Base-by-base conservation (phyloP, 2,329 filamentous ascomycete species). In the Trichophyton benhamiae region DNA sequence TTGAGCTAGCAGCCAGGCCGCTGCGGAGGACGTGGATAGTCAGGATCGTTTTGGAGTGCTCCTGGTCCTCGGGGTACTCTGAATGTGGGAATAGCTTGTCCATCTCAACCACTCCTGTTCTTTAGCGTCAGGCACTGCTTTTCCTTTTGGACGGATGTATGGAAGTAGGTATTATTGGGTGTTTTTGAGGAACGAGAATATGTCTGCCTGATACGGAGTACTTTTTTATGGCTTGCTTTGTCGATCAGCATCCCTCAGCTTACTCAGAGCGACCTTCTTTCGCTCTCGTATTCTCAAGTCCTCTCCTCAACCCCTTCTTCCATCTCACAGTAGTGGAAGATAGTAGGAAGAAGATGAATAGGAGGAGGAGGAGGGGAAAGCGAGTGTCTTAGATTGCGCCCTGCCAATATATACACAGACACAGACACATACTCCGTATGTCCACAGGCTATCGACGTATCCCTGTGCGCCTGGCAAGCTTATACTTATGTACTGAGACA, bases 51-150 rank as follows among this genome's bases (percentile, higher is more conserved):
- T 61, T 42, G 30, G 59, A 58, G 13, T 60, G 41, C 25, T 53
- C 52, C 17, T 63, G 61, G 52, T 63, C 61, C 60, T 63, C 61
- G 44, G 61, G 44, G 55, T 63, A 63, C 8, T 49, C 41, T 20
- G 61, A 55, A 8, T 63, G 59, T n/a, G 61, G 41, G 59, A 63
- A 63, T 44, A 63, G 52, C 36, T 44, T 60, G 36, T 63, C 59
- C 61, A 63, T 63, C 30, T 59, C 9, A 13, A n/a, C 25, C 2
- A n/a, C 13, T 17, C n/a, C 27, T 38, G 33, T 9, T 13, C 33
- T 38, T 38, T 38, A 13, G 8, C 27, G 27, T 30, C 6, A 30
- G 33, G 33, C 33, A 13, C 33, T 13, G 33, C 11, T 38, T 13
- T 36, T 38, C 9, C 33, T 13, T 38, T 38, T 38, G 33, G 13